Percentiles rank a stretch among this genome's conserved stretches.
These are phyloP conservation scores for Exophiala dermatitidis DNA, from an alignment of 2,329 filamentous ascomycete genomes.

Conservation along the genomic window DNA sequence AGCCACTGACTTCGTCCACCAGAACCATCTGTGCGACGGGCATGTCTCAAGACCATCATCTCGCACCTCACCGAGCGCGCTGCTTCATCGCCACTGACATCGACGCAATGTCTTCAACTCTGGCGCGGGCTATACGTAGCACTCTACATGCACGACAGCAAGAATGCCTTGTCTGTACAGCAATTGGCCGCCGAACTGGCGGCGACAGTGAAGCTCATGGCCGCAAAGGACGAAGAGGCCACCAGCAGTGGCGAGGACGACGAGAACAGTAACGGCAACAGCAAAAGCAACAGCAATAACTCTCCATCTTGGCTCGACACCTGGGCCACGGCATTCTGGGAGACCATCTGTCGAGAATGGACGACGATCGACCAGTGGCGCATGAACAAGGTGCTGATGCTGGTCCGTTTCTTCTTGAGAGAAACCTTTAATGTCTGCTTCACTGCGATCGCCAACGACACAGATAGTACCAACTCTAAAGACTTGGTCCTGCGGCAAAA, in stretches of 20 bases:
- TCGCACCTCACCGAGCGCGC: constrained; percentile 17
- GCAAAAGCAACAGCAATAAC: too few species aligned
- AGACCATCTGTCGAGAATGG: constrained; percentile 63
- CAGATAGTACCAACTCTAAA: constrained; percentile 10
- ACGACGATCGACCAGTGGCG: constrained; percentile 63
- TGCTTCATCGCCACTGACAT: constrained; percentile 15
- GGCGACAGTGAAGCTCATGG: constrained; percentile 13
- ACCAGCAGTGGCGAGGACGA: neutral
- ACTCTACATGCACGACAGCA: constrained; percentile 28
- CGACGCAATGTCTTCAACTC: constrained; percentile 24
- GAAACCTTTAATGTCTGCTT: constrained; percentile 21
- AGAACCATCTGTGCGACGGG: constrained; percentile 22
- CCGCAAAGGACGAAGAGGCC: constrained; percentile 9
- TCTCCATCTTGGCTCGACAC: constrained; percentile 13
- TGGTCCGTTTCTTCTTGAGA: constrained; percentile 57
- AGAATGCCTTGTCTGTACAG: constrained; percentile 23
- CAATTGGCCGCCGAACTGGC: constrained; percentile 23
- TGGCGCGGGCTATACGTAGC: constrained; percentile 27
- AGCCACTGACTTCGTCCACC: too few species aligned
- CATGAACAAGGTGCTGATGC: constrained; percentile 86
- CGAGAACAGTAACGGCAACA: too few species aligned
- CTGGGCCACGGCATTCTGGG: constrained; percentile 54
- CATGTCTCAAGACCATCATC: constrained; percentile 18
- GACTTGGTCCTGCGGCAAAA: constrained; percentile 26
- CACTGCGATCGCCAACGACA: constrained; percentile 16